phyloP scores from a whole-genome alignment of 148 eudicot species.

The Talinum fruticosum region DNA sequence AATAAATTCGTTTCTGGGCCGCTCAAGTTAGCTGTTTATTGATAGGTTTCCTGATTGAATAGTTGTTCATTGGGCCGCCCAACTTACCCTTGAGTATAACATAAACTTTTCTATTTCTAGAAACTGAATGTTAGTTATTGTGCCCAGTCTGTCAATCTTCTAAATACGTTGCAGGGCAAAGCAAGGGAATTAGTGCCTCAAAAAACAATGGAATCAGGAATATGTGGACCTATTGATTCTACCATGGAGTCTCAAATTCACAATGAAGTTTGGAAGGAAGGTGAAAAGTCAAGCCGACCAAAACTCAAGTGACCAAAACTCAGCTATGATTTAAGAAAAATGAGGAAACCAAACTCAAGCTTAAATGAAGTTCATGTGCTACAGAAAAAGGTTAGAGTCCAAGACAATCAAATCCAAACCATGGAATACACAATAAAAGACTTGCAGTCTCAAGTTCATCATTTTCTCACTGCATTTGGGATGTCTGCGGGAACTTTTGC shows the following conservation, averaged over 20 bases:
- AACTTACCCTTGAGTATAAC: too few relatives aligned
- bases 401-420: background rate
- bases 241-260: background rate
- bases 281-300: background rate
- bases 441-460: background rate
- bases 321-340: background rate
- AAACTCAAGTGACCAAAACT: background rate
- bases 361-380: background rate
- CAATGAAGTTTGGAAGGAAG: background rate
- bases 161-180: background rate
- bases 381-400: background rate
- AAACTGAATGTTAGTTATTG: too few relatives aligned
- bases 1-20: too few relatives aligned
- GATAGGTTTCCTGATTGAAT: too few relatives aligned
- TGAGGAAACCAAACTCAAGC: background rate
- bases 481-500: background rate
- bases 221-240: background rate
- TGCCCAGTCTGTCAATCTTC: too few relatives aligned
- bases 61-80: too few relatives aligned
- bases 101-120: too few relatives aligned
- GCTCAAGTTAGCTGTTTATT: too few relatives aligned
- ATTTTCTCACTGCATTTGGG: background rate
- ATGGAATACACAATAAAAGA: background rate
- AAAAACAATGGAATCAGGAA: background rate
- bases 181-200: background rate